Percentiles rank a stretch among this genome's conserved stretches.
These are phyloP conservation scores for Pleomassaria siparia DNA, from an alignment of 2,329 filamentous ascomycete genomes.

Conservation along the genomic window DNA sequence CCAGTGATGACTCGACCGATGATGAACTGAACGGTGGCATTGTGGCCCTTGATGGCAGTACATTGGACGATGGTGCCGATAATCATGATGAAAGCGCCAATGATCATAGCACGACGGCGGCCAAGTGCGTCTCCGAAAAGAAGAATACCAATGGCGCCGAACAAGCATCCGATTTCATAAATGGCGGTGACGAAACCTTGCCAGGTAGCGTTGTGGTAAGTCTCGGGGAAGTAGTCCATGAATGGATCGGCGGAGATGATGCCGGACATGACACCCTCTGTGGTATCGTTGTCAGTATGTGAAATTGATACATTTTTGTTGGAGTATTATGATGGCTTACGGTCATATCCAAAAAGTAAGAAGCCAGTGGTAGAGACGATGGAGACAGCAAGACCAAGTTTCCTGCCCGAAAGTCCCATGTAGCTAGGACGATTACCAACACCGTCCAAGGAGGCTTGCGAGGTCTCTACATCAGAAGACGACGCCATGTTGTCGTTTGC, in stretches of 20 bases:
- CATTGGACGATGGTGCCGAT: slow-evolving; percentile 47
- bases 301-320: too few species aligned
- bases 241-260: slow-evolving; percentile 40
- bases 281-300: neutral
- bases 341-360: slow-evolving; percentile 36
- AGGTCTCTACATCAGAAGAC: slow-evolving; percentile 3
- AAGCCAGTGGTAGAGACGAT: slow-evolving; percentile 35
- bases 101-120: slow-evolving; percentile 47
- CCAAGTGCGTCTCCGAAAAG: slow-evolving; percentile 46
- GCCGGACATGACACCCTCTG: slow-evolving; percentile 42
- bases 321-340: slow-evolving; percentile 13
- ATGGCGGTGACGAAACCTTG: slow-evolving; percentile 55
- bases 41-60: slow-evolving; percentile 32
- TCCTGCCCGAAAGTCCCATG: slow-evolving; percentile 30
- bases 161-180: slow-evolving; percentile 55
- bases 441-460: slow-evolving; percentile 1
- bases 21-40: slow-evolving; percentile 53
- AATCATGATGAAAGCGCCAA: slow-evolving; percentile 47
- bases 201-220: slow-evolving; percentile 47
- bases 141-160: slow-evolving; percentile 45
- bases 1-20: slow-evolving; percentile 56
- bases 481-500: neutral
- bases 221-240: slow-evolving; percentile 43
- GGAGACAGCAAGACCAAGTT: slow-evolving; percentile 30
- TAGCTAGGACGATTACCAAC: slow-evolving; percentile 24